Evolutionary conservation across 495 filamentous ascomycete genomes (phyloP), one percentile per base, ranked within the genome.

Genomic region (Aspergillus biplanus): DNA sequence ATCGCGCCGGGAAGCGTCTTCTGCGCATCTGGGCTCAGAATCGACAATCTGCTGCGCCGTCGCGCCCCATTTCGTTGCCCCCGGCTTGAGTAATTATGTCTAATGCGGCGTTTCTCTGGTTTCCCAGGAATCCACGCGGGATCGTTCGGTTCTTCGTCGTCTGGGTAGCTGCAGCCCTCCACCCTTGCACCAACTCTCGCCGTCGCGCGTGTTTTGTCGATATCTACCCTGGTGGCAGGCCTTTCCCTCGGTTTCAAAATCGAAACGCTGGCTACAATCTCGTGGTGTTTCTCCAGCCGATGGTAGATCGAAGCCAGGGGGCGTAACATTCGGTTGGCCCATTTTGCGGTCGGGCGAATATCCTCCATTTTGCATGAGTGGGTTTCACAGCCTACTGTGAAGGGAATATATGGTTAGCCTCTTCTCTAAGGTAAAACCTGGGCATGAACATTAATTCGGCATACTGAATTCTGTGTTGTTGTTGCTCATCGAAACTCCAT

Each of bases 281-380:
- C 73, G 35, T 79, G 68, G 55, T 82, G 75, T 63, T 82, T 82
- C 56, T 76, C 75, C 44, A 82, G 69, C 54, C 79, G 75, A 48
- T 73, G 78, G 61, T 79, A 76, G 59, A 80, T 74, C 15, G 79
- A 80, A 37, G 75, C 72, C 58, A 82, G 68, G 35, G 79, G 79
- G 67, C 79, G 79, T 59, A 82, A 67, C 66, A 82, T 76, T 68
- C 79, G 79, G 59, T 80, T 80, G 61, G 78, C 79, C 79, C 79
- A 82, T 74, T 72, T 76, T 52, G 79, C 78, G 15, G 78, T 82
- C 42, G 76, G 65, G 67, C 70, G 74, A 21, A 78, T 61, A 56
- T 82, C 78, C 46, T 77, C 77, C 79, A 82, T 81, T 33, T 66
- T 67, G 61, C 63, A 63, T 56, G 58, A 42, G 52, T 44, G 3